A percentile compares a stretch with the other conserved stretches of the same genome.
Conservation (phyloP, 108 stramenopile genomes). For the Epithemia pelagica region DNA sequence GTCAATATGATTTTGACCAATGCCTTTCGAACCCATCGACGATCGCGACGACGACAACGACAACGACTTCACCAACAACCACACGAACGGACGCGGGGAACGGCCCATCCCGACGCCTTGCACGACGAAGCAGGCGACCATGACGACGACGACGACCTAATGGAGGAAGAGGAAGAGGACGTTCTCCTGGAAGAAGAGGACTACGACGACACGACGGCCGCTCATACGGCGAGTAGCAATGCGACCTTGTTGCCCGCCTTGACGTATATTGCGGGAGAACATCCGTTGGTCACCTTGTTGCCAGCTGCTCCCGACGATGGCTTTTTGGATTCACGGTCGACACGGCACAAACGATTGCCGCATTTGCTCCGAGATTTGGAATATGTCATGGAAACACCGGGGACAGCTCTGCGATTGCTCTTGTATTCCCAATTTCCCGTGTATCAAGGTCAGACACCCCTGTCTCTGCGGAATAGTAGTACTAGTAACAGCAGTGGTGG, state of each 20-base stretch:
- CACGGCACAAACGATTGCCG: conserved; percentile 77
- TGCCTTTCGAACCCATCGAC: conserved; percentile 7
- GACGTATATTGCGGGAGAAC: conserved; percentile 72
- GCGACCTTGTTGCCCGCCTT: conserved; percentile 41
- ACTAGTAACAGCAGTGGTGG: too few relatives aligned
- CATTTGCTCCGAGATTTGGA: conserved; percentile 84
- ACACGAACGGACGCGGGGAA: conserved; percentile 28
- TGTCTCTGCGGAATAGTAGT: conserved; percentile 26
- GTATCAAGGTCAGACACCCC: conserved; percentile 25
- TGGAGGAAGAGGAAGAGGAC: conserved; percentile 33
- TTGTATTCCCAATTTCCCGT: conserved; percentile 34
- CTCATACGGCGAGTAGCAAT: conserved; percentile 5
- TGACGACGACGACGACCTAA: background rate
- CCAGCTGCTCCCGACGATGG: conserved; percentile 83
- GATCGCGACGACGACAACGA: too few relatives aligned
- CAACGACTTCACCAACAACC: background rate
- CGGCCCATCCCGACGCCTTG: too few relatives aligned
- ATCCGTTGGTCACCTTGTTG: conserved; percentile 58
- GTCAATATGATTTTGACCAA: conserved; percentile 57
- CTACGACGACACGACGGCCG: too few relatives aligned
- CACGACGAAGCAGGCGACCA: too few relatives aligned
- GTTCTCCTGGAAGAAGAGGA: background rate
- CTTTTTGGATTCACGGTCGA: conserved; percentile 80
- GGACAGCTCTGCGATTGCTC: conserved; percentile 67
- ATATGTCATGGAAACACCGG: conserved; percentile 85